Percentiles rank a stretch among this genome's conserved stretches.
These are phyloP conservation scores for Hansenula sp. DNA, from an alignment of 1,139 yeast genomes.

Conservation along the genomic window DNA sequence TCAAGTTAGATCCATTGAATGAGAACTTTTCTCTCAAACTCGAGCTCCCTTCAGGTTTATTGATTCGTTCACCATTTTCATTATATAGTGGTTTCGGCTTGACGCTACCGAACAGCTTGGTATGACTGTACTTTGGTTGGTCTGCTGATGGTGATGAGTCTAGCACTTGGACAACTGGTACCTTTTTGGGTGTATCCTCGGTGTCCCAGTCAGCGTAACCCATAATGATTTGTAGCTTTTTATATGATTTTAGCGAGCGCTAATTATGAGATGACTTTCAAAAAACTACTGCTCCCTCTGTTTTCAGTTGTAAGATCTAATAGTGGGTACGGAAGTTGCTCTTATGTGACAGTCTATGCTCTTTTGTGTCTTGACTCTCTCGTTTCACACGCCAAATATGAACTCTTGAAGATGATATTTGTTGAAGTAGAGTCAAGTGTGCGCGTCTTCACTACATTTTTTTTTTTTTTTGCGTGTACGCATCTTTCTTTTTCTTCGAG, in stretches of 20 bases:
- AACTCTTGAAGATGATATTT: too few relatives aligned
- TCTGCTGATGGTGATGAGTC: slow-evolving; percentile 38
- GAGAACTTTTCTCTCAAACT: slow-evolving; percentile 29
- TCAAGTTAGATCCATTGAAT: slow-evolving; percentile 23
- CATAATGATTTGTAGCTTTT: neutral
- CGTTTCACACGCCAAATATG: too few relatives aligned
- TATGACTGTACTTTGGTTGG: slow-evolving; percentile 6
- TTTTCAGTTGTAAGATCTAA: too few relatives aligned
- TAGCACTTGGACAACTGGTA: slow-evolving; percentile 37
- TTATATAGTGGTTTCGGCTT: slow-evolving; percentile 8
- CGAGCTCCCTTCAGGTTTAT: slow-evolving; percentile 6
- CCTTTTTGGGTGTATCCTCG: slow-evolving; percentile 20
- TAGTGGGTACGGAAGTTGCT: too few relatives aligned
- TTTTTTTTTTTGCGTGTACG: too few relatives aligned
- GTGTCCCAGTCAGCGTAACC: neutral
- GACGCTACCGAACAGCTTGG: slow-evolving; percentile 15
- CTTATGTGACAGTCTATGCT: too few relatives aligned
- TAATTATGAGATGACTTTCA: neutral
- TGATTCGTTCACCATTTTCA: slow-evolving; percentile 5
- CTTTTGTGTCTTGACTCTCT: too few relatives aligned
- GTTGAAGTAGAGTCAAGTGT: too few relatives aligned
- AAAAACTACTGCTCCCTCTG: neutral
- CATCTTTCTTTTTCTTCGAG: too few relatives aligned
- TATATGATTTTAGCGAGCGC: neutral
- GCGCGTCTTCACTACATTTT: too few relatives aligned